These are phyloP conservation scores for Dalbergia cultrata DNA, from an alignment of 306 rosid species.

Conservation along the genomic window DNA sequence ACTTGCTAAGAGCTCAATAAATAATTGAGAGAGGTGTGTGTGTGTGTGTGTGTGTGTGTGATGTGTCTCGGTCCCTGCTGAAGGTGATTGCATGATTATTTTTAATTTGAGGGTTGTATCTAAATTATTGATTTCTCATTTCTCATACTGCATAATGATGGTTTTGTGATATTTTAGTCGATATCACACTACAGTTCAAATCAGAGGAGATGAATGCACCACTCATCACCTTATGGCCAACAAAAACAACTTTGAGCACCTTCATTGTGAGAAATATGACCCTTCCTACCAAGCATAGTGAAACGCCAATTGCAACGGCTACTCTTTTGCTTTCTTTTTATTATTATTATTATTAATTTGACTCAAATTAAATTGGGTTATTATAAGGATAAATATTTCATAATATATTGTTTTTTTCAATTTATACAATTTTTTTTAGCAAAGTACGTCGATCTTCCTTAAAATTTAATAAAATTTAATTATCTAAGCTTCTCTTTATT, in stretches of 20 bases:
- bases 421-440: too few species aligned
- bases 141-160: slow-evolving; percentile 15
- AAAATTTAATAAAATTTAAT: too few species aligned
- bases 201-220: slow-evolving; percentile 29
- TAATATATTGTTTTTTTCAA: too few species aligned
- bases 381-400: too few species aligned
- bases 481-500: too few species aligned
- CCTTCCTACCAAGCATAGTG: not conserved
- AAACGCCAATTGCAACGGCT: slow-evolving; percentile 13
- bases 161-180: slow-evolving; percentile 1
- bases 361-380: too few species aligned
- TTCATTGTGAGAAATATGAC: not conserved
- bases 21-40: not conserved
- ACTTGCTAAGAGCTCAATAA: slow-evolving; percentile 20
- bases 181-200: slow-evolving; percentile 12
- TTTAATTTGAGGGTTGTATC: too few species aligned
- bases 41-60: not conserved
- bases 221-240: not conserved
- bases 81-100: slow-evolving; percentile 9
- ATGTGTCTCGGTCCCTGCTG: slow-evolving; percentile 19
- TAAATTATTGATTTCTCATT: slow-evolving; percentile 22
- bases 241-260: not conserved
- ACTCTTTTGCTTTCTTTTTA: not conserved
- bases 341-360: too few species aligned
- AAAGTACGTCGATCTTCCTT: too few species aligned